Base-by-base conservation (phyloP, 495 filamentous ascomycete genomes). In the Aspergillus ostianus region DNA sequence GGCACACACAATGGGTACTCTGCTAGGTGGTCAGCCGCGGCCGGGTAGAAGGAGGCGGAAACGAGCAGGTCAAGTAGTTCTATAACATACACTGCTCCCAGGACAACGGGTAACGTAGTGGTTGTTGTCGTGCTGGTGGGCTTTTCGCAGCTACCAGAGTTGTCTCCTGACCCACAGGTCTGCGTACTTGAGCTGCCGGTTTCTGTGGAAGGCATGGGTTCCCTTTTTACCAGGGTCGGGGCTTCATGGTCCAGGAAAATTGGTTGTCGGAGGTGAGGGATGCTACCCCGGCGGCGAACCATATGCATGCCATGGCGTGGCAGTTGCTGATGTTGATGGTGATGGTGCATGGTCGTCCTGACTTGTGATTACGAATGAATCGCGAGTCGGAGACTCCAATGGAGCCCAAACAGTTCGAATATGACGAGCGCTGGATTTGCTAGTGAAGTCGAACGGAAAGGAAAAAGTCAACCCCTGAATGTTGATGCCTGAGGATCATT, bases 31-130 rank as follows among this genome's bases (percentile, higher is more conserved):
- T 76, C 59, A 77, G 57, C 51, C 26, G 47, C 46, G 18, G 27
- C 47, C 7, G 27, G 10, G 46, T 60, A 20, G 56, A 32, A 46
- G 2, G 21, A 10, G 47, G 5, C 13, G 36, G 36, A 12, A 32
- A 32, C 36, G 13, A 17, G 13, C 10, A 5, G 36, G 36, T 4
- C 7, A 32, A 32, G 6, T 32, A 8, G 49, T 1, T 20, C 46
- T 45, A 29, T 44, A 44, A 88, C 92, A 80, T 85, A 97, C 92
- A 86, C 85, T 61, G 91, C 85, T 71, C 87, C 91, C 13, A 96
- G 79, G 30, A 87, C 83, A 56, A 98, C 91, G 2, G 93, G 85
- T 49, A 96, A 67, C 2, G 87, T 90, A 53, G 85, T 78, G n/a
- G 77, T 85, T 13, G 77, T 77, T 18, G 77, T 67, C 4, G 78